Evolutionary conservation across 2,329 filamentous ascomycete species (phyloP).

Genomic region (Ploettnerulaceae sp.): DNA sequence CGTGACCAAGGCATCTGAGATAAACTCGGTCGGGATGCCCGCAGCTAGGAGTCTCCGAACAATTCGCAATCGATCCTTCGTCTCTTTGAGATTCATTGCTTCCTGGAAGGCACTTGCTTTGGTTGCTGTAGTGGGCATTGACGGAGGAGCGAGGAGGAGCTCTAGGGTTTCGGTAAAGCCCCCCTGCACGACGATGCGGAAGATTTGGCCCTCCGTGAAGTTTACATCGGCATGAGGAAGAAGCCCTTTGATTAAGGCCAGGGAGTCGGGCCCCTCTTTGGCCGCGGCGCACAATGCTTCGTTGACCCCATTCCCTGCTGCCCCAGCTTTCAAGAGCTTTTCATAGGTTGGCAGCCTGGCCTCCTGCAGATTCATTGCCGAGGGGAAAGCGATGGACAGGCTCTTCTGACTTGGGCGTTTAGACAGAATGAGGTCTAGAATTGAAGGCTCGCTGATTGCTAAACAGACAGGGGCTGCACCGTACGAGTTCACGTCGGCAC

Average conservation of each 20-base stretch:
- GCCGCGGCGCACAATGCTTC: constrained; percentile 9
- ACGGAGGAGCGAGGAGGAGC: constrained; percentile 9
- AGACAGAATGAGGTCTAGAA: constrained; percentile 47
- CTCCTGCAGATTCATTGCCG: constrained; percentile 12
- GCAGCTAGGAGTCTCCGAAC: constrained; percentile 6
- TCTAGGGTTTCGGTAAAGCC: constrained; percentile 14
- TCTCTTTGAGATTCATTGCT: constrained; percentile 11
- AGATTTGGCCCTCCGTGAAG: constrained; percentile 10
- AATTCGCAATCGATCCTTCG: constrained; percentile 4
- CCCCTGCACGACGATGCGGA: constrained; percentile 8
- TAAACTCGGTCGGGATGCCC: neutral
- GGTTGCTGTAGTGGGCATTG: constrained; percentile 7
- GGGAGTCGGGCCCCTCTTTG: constrained; percentile 9
- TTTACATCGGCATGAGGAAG: constrained; percentile 16
- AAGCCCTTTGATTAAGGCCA: constrained; percentile 12
- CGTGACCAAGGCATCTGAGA: constrained; percentile 16
- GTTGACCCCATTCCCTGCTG: constrained; percentile 13
- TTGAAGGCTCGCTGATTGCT: constrained; percentile 43
- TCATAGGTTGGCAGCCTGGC: constrained; percentile 13
- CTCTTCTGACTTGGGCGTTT: constrained; percentile 39
- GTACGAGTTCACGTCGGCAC: constrained; percentile 51
- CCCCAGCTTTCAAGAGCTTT: constrained; percentile 18
- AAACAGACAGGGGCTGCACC: constrained; percentile 47
- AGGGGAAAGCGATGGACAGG: constrained; percentile 9
- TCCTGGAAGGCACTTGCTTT: constrained; percentile 10